Conservation (phyloP, 2,329 filamentous ascomycete genomes). For the Falciphora oryzae region DNA sequence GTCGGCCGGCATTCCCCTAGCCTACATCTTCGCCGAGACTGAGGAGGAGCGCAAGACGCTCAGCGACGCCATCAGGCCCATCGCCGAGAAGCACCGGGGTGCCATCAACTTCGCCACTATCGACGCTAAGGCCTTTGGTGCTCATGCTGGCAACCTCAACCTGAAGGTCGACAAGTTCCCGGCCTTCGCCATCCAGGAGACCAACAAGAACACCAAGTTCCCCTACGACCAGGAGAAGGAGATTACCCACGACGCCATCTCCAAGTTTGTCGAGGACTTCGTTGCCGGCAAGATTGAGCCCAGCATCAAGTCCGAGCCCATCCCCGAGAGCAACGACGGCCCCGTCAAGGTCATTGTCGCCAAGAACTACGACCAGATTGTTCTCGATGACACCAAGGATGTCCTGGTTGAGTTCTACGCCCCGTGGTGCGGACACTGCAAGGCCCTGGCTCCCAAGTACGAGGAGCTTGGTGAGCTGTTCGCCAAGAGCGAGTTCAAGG, state of each 20-base stretch:
- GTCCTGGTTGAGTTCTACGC: constrained; percentile 98
- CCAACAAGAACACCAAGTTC: constrained; percentile 93
- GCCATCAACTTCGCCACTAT: constrained; percentile 97
- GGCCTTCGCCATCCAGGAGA: constrained; percentile 95
- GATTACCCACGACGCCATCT: constrained; percentile 66
- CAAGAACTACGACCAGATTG: constrained; percentile 86
- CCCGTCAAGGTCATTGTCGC: constrained; percentile 85
- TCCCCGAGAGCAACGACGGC: constrained; percentile 89
- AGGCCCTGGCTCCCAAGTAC: constrained; percentile 93
- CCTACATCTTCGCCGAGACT: constrained; percentile 96
- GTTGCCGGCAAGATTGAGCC: constrained; percentile 82
- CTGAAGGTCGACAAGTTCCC: constrained; percentile 94
- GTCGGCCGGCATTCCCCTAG: constrained; percentile 83
- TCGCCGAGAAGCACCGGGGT: constrained; percentile 90
- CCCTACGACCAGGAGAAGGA: constrained; percentile 82
- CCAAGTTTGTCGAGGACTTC: constrained; percentile 81
- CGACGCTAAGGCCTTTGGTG: constrained; percentile 88
- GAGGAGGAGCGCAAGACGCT: constrained; percentile 81
- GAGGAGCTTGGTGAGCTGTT: constrained; percentile 82
- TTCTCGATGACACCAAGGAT: constrained; percentile 92
- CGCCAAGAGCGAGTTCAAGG: constrained; percentile 70
- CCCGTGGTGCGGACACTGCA: constrained; percentile 99
- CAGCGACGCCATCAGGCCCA: constrained; percentile 68
- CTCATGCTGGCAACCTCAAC: constrained; percentile 95
- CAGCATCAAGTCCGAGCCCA: constrained; percentile 96